Evolutionary conservation across 169 alveolate genomes (phyloP).

Genomic region (Cryptosporidium ubiquitum): DNA sequence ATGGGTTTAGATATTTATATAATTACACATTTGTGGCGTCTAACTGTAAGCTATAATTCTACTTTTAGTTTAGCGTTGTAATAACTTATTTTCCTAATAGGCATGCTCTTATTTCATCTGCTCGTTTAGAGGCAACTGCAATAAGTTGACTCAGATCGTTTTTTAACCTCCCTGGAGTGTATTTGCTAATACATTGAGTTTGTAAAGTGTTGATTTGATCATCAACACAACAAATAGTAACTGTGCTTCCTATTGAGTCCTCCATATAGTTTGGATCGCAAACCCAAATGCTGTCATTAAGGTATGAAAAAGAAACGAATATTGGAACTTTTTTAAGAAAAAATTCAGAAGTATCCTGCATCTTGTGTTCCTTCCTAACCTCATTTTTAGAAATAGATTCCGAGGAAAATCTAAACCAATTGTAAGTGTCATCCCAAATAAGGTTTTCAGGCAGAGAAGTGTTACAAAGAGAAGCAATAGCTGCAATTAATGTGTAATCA

Average conservation of each 20-base stretch:
- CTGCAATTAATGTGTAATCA: slow-evolving; percentile 37
- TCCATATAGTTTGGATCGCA: slow-evolving; percentile 70
- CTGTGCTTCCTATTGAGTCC: slow-evolving; percentile 41
- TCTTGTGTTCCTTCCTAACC: not conserved
- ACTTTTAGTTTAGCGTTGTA: not conserved
- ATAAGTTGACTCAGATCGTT: slow-evolving; percentile 4
- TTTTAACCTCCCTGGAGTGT: slow-evolving; percentile 8
- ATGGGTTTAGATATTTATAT: not conserved
- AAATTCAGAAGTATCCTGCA: not conserved
- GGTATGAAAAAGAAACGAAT: slow-evolving; percentile 60
- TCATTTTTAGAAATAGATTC: not conserved
- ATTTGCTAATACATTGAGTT: slow-evolving; percentile 41
- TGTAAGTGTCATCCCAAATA: slow-evolving; percentile 18
- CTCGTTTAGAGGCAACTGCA: slow-evolving; percentile 26
- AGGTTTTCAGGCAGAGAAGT: slow-evolving; percentile 25
- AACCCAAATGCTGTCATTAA: slow-evolving; percentile 37
- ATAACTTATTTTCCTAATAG: not conserved
- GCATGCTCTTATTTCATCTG: slow-evolving; percentile 26
- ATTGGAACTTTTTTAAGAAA: slow-evolving; percentile 50
- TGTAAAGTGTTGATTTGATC: slow-evolving; percentile 27
- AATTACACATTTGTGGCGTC: not conserved
- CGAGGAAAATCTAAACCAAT: slow-evolving; percentile 26
- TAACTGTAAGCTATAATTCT: not conserved
- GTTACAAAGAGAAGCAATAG: slow-evolving; percentile 28
- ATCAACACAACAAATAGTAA: slow-evolving; percentile 46